Base-by-base conservation (phyloP, 106 monocot species). In the Dioscorea alata region DNA sequence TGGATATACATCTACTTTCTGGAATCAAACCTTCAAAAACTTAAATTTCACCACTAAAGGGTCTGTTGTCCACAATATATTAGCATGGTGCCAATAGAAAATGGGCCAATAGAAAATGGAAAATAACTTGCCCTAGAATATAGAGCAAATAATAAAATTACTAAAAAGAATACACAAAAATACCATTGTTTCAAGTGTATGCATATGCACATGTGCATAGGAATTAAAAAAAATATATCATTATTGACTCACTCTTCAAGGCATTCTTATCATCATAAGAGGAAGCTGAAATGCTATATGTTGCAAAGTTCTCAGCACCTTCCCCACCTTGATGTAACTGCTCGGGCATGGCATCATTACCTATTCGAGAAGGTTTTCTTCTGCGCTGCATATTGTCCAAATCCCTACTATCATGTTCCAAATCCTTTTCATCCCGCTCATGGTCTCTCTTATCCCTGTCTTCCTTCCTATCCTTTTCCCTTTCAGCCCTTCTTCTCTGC, bases 381-480 rank as follows among this genome's bases (percentile, higher is more conserved):
- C 72, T 86, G 7, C 72, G 76, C 4, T 64, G 72, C 13, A 22
- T 35, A 31, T 23, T 66, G 23, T 86, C 86, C 33, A 78, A 64
- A 34, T 88, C 86, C 49, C 69, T 81, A 51, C 71, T 80, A 63
- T 88, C 85, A 75, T 83, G 75, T 57, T 91, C 94, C 23, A 79
- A 73, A 63, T 42, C 42, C 42, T 88, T 88, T n/a, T 86, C 86
- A 23, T 82, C 86, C 24, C 79, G 61, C 12, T 91, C 88, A 58
- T 59, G 82, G n/a, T 88, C 88, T 75, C 72, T 78, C 60, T 79
- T 83, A 49, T 88, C 88, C 52, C 72, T 80, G 50, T 84, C 86
- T 72, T 90, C 90, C 67, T 91, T 90, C 66, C 88, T 82, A 34
- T 90, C 90, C 33, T 74, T 89, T 69, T 87, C 94, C 77, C 86